Evolutionary conservation across 257 asterid species (phyloP).

Genomic region (Solanum dulcamara): DNA sequence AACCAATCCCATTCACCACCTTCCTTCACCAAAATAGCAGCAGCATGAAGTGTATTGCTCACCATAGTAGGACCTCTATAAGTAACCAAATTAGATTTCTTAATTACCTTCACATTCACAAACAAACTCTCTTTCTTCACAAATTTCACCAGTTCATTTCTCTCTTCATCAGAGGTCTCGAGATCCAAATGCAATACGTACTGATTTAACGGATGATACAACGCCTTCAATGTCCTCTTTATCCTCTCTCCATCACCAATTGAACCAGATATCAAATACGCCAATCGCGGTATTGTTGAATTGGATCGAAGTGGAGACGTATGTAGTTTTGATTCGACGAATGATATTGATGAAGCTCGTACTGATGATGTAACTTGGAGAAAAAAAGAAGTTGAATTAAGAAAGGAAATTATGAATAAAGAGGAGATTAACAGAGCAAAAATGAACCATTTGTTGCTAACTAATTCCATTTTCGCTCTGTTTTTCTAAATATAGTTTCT

Average conservation of each 20-base stretch:
- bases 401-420: constrained; percentile 16
- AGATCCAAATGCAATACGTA: constrained; percentile 62
- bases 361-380: constrained; percentile 4
- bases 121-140: constrained; percentile 36
- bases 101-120: constrained; percentile 45
- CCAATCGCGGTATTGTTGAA: constrained; percentile 45
- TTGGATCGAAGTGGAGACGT: constrained; percentile 14
- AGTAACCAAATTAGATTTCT: constrained; percentile 56
- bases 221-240: constrained; percentile 44
- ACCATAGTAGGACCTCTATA: constrained; percentile 77
- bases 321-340: constrained; percentile 49
- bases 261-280: constrained; percentile 28
- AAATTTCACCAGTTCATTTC: constrained; percentile 35
- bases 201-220: constrained; percentile 61
- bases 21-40: constrained; percentile 47
- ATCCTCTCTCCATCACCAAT: constrained; percentile 29
- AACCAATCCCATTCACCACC: constrained; percentile 90
- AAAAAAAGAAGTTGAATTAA: constrained; percentile 19
- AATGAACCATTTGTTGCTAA: constrained; percentile 34
- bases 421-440: constrained; percentile 24
- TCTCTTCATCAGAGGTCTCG: constrained; percentile 45
- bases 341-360: constrained; percentile 26
- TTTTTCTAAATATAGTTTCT: background rate
- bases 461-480: constrained; percentile 7
- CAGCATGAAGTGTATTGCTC: constrained; percentile 61